A percentile compares a stretch with the other conserved stretches of the same genome.
Evolutionary conservation across 2,329 filamentous ascomycete species (phyloP).

Genomic region (Colletotrichum ledebouriae): DNA sequence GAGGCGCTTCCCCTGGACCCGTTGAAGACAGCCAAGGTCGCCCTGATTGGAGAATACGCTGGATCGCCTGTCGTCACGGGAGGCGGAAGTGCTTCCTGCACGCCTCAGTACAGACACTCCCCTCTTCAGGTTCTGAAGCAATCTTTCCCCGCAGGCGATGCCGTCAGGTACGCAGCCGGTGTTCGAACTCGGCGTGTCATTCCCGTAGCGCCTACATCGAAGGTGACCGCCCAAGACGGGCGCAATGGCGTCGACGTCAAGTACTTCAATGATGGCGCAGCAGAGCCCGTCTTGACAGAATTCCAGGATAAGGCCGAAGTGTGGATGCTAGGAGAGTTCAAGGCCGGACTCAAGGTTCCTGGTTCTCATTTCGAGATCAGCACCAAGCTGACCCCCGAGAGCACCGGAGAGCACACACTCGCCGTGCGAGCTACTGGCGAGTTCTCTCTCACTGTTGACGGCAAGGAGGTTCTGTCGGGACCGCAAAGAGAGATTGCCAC

Average conservation of each 20-base stretch:
- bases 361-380: slow-evolving; percentile 41
- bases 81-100: slow-evolving; percentile 38
- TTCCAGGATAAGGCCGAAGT: slow-evolving; percentile 41
- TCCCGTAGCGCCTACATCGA: slow-evolving; percentile 25
- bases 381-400: slow-evolving; percentile 37
- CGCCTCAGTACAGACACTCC: slow-evolving; percentile 38
- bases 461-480: slow-evolving; percentile 36
- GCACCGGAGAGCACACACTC: slow-evolving; percentile 40
- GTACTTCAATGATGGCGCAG: slow-evolving; percentile 41
- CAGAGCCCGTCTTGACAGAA: slow-evolving; percentile 35
- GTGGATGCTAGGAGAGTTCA: slow-evolving; percentile 45
- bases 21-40: slow-evolving; percentile 4
- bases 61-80: slow-evolving; percentile 27
- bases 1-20: slow-evolving; percentile 19
- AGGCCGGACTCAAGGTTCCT: slow-evolving; percentile 35
- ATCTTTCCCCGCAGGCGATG: neutral
- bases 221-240: slow-evolving; percentile 35
- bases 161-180: slow-evolving; percentile 22
- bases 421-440: slow-evolving; percentile 40
- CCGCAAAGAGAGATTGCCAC: slow-evolving; percentile 37
- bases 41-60: slow-evolving; percentile 34
- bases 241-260: slow-evolving; percentile 38
- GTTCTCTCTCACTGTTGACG: slow-evolving; percentile 37
- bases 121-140: slow-evolving; percentile 34
- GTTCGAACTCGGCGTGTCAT: slow-evolving; percentile 39